phyloP scores from a whole-genome alignment of 345 rosid genomes.

The Orychophragmus violaceus region DNA sequence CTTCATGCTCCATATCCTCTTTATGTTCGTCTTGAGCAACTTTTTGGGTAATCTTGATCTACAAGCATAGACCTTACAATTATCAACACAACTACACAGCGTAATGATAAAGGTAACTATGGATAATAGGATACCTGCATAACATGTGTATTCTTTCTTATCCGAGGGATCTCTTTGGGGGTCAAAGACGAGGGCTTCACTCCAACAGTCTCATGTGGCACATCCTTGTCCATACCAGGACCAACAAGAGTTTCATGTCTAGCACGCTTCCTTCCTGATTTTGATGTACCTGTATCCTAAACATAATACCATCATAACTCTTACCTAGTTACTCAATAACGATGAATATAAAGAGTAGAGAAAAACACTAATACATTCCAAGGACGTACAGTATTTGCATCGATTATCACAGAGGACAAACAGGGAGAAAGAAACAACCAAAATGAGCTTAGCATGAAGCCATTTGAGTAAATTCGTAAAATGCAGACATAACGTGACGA shows the following conservation, averaged over 20 bases:
- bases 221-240: constrained; percentile 72
- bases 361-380: neutral
- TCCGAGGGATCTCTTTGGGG: constrained; percentile 80
- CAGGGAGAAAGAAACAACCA: neutral
- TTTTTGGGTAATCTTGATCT: constrained; percentile 81
- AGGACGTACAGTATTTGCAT: neutral
- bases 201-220: constrained; percentile 77
- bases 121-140: constrained; percentile 51
- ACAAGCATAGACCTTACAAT: constrained; percentile 4
- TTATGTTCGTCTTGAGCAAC: constrained; percentile 41
- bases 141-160: constrained; percentile 74
- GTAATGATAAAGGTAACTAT: neutral
- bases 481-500: constrained; percentile 17
- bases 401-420: neutral
- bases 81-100: neutral
- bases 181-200: constrained; percentile 71
- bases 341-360: neutral
- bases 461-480: neutral
- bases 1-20: constrained; percentile 37
- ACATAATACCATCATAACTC: constrained; percentile 9
- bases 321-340: neutral
- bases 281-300: constrained; percentile 42
- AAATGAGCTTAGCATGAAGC: constrained; percentile 1
- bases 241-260: constrained; percentile 64
- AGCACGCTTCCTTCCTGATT: constrained; percentile 53